phyloP scores from a whole-genome alignment of 2,329 filamentous ascomycete species.

The Alternaria hordeiaustralica region DNA sequence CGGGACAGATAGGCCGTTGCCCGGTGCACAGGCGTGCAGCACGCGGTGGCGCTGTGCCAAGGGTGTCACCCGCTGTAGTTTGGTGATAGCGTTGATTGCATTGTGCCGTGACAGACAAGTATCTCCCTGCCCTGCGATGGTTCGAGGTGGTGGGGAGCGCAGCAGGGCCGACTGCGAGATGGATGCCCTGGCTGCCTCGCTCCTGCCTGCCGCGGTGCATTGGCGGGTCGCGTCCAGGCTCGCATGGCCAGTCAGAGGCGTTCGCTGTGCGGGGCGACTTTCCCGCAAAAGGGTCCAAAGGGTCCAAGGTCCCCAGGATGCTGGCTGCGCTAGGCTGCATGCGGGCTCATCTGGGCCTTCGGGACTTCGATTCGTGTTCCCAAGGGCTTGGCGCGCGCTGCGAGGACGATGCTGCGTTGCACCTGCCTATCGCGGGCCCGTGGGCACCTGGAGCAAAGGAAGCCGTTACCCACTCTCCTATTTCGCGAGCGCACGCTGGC shows the following conservation, averaged over 20 bases:
- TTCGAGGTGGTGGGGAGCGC: neutral
- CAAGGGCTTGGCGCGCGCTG: constrained; percentile 4
- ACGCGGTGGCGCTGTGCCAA: neutral
- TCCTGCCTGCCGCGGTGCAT: neutral
- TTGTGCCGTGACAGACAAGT: neutral
- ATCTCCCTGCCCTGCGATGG: neutral
- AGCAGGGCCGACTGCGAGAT: neutral
- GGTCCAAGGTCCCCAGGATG: constrained; percentile 8
- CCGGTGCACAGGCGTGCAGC: neutral
- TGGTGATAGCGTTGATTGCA: neutral
- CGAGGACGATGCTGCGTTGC: neutral
- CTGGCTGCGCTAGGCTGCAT: neutral
- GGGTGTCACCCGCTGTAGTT: neutral
- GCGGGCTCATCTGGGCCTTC: neutral
- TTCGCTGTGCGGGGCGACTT: neutral
- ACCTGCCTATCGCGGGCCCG: constrained; percentile 9
- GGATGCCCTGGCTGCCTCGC: neutral
- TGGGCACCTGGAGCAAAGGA: neutral
- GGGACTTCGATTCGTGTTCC: neutral
- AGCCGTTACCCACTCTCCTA: neutral
- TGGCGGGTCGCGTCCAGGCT: neutral
- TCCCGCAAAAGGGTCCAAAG: constrained; percentile 1
- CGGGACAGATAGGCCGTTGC: neutral
- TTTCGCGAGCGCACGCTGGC: neutral
- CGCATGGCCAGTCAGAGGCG: neutral